Base-by-base conservation (phyloP, 2,329 filamentous ascomycete species). In the Arachnomyces sp. region DNA sequence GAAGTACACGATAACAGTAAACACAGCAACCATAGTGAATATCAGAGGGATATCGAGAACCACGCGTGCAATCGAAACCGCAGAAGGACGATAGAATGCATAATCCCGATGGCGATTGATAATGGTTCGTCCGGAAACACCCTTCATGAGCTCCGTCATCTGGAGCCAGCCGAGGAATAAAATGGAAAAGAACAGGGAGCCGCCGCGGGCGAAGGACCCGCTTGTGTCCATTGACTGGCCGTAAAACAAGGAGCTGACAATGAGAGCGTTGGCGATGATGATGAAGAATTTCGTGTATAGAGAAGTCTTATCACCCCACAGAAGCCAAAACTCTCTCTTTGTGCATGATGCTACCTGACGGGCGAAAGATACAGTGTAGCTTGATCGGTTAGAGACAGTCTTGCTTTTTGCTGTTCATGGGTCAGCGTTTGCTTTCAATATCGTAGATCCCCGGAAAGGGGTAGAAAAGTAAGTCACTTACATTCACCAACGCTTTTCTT, bases 81-180 rank as follows among this genome's bases (percentile, higher is more conserved):
- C 80, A 28, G 77, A 79, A 1, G 80, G 80, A n/a, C 78, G 71
- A 52, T 84, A 84, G 57, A 84, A 83, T 1, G 78, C 79, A 52
- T 82, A 84, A 28, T 79, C 74, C 36, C 76, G 74, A 52, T 84
- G 80, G 30, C 80, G 78, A 60, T 65, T 82, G 47, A 75, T 86
- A 13, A 92, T 79, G 0, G 72, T 72, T 40, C 86, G 73, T 4
- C 85, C 82, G 37, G 76, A 75, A 7, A 90, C 80, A 33, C 84
- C 84, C 47, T 82, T 82, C 74, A 85, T 86, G 39, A 89, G 70
- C 58, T 93, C 86, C 0, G 81, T 78, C 35, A 93, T 66, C 44
- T 89, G 84, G 4, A 92, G 70, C 80, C 79, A 84, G 41, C 71
- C 72, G 4, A 83, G 67, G 61, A 84, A 81, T 21, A 83, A 57